phyloP scores from a whole-genome alignment of 2,329 filamentous ascomycete species.

The Phaeosphaeria sp. region DNA sequence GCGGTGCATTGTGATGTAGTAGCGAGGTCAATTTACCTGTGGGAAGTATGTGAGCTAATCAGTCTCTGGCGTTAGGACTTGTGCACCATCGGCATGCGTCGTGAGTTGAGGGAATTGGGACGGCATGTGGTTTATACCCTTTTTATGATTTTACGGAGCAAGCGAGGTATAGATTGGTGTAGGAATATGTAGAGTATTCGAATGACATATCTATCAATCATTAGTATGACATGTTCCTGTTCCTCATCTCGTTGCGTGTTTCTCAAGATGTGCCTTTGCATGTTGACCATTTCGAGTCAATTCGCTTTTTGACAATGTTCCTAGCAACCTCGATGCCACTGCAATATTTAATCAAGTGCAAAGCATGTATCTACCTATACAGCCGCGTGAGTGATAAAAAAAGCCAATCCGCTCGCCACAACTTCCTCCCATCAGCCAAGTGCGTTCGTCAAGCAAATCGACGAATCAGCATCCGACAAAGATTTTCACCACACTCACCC shows the following conservation, averaged over 20 bases:
- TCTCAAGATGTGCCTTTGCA: too few relatives aligned
- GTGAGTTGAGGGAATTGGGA: neutral
- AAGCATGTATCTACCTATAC: too few relatives aligned
- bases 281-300: too few relatives aligned
- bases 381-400: too few relatives aligned
- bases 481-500: too few relatives aligned
- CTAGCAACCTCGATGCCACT: too few relatives aligned
- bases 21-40: constrained; percentile 2
- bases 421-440: neutral
- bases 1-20: constrained; percentile 43
- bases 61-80: neutral
- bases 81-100: neutral
- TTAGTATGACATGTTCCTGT: neutral
- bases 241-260: too few relatives aligned
- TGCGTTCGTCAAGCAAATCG: neutral
- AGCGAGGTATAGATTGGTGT: neutral
- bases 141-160: neutral
- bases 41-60: neutral
- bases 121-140: neutral
- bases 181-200: neutral
- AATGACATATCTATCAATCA: neutral
- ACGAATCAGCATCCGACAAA: neutral
- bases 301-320: too few relatives aligned
- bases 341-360: too few relatives aligned
- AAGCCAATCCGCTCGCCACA: neutral